phyloP scores from a whole-genome alignment of 495 filamentous ascomycete species.

The Aspergillus coremiiformis region DNA sequence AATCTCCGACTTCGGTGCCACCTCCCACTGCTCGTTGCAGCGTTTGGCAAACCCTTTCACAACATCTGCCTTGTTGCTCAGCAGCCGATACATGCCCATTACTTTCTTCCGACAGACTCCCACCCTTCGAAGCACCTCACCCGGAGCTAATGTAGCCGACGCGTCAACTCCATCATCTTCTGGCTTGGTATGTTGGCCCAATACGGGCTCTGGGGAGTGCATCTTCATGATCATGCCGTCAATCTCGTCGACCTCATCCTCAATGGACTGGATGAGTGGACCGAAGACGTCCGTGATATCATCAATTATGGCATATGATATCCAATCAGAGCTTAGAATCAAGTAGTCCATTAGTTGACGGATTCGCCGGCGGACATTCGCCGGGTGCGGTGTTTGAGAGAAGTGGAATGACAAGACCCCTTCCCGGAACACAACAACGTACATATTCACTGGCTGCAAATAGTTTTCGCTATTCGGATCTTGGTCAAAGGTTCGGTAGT shows the following conservation, averaged over 20 bases:
- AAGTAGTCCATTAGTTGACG: slow-evolving; percentile 92
- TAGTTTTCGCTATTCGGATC: slow-evolving; percentile 80
- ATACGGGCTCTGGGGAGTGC: slow-evolving; percentile 47
- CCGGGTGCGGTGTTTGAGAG: slow-evolving; percentile 83
- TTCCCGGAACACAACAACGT: slow-evolving; percentile 92
- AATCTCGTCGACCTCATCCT: slow-evolving; percentile 84
- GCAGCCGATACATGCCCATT: slow-evolving; percentile 84
- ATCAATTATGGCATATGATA: slow-evolving; percentile 95
- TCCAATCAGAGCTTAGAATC: slow-evolving; percentile 91
- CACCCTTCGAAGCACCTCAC: slow-evolving; percentile 82
- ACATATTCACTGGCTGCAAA: slow-evolving; percentile 94
- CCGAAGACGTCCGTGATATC: slow-evolving; percentile 96
- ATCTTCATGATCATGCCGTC: slow-evolving; percentile 73
- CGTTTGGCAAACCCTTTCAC: slow-evolving; percentile 99
- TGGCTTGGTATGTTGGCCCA: slow-evolving; percentile 28
- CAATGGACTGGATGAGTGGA: slow-evolving; percentile 81
- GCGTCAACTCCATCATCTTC: slow-evolving; percentile 22
- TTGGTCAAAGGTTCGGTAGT: slow-evolving; percentile 95
- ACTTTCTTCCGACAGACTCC: slow-evolving; percentile 95
- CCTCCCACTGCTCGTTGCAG: slow-evolving; percentile 96
- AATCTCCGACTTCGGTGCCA: slow-evolving; percentile 91
- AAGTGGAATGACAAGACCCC: slow-evolving; percentile 95
- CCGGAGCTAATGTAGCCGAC: slow-evolving; percentile 47
- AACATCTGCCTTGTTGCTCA: slow-evolving; percentile 96
- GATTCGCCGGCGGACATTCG: slow-evolving; percentile 89